Conservation (phyloP, 768 basidiomycete species). For the Boletus pseudo-olivaceus region DNA sequence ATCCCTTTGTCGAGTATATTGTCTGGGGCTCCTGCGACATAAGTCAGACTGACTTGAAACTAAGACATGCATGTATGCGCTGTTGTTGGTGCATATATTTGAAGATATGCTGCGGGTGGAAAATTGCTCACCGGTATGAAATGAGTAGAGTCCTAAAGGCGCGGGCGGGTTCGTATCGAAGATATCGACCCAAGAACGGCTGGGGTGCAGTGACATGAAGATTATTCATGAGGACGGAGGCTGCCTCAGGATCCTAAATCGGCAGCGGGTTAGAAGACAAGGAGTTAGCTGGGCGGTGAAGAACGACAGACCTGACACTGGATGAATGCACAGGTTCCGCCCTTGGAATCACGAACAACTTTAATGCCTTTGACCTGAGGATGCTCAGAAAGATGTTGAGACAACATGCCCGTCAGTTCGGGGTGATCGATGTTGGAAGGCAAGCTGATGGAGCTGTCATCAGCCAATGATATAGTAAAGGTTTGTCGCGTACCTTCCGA, state of each 20-base stretch:
- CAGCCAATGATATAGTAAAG: background rate
- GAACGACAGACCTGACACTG: conserved; percentile 66
- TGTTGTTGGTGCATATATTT: conserved; percentile 13
- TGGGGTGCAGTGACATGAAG: conserved; percentile 54
- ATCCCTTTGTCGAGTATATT: conserved; percentile 20
- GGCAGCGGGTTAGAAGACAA: background rate
- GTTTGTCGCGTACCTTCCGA: conserved; percentile 61
- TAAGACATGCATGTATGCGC: conserved; percentile 21
- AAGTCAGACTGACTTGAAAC: conserved; percentile 7
- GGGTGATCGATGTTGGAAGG: conserved; percentile 63
- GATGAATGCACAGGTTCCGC: conserved; percentile 80
- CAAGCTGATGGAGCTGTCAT: conserved; percentile 42
- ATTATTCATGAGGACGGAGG: conserved; percentile 55
- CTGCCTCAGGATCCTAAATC: conserved; percentile 52
- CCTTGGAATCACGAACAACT: conserved; percentile 71
- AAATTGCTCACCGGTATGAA: conserved; percentile 59
- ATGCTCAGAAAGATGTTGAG: conserved; percentile 64
- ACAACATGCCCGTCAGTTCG: conserved; percentile 59
- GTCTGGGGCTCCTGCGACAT: conserved; percentile 17
- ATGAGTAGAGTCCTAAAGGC: conserved; percentile 71
- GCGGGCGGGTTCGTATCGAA: conserved; percentile 77
- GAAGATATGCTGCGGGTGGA: background rate
- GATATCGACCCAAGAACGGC: conserved; percentile 65
- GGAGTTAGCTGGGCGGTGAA: background rate
- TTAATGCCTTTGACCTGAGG: conserved; percentile 63